Conservation (phyloP, 2,329 filamentous ascomycete genomes). For the Ophiostoma novo-ulmi region DNA sequence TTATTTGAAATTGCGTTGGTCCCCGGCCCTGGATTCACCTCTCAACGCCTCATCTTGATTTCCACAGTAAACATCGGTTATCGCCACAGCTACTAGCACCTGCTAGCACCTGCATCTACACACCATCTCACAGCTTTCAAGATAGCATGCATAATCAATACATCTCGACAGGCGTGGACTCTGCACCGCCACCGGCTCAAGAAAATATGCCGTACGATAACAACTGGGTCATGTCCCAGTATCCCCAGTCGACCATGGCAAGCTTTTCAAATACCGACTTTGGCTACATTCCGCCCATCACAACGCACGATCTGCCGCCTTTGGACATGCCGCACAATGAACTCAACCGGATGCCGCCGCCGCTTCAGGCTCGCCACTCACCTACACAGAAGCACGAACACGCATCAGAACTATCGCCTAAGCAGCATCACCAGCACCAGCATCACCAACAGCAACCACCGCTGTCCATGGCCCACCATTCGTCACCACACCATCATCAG, state of each 20-base stretch:
- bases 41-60: not conserved
- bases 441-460: conserved; percentile 5
- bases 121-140: conserved; percentile 10
- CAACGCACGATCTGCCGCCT: conserved; percentile 42
- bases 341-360: conserved; percentile 51
- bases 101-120: not conserved
- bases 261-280: conserved; percentile 58
- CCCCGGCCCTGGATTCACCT: not conserved
- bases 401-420: conserved; percentile 13
- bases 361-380: conserved; percentile 33
- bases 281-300: conserved; percentile 51
- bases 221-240: conserved; percentile 54
- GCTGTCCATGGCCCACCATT: conserved; percentile 30
- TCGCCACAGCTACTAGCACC: conserved; percentile 1
- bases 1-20: not conserved
- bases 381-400: conserved; percentile 35
- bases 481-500: conserved; percentile 38
- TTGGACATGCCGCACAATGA: conserved; percentile 36
- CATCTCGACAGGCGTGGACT: conserved; percentile 44
- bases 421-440: conserved; percentile 20
- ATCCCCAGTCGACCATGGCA: conserved; percentile 64
- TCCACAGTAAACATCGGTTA: not conserved
- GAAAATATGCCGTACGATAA: conserved; percentile 37
- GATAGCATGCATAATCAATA: conserved; percentile 40
- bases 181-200: conserved; percentile 43